Evolutionary conservation across 2,329 filamentous ascomycete genomes (phyloP), one percentile per base, ranked within the genome.

Genomic region (Epichloe baconii): DNA sequence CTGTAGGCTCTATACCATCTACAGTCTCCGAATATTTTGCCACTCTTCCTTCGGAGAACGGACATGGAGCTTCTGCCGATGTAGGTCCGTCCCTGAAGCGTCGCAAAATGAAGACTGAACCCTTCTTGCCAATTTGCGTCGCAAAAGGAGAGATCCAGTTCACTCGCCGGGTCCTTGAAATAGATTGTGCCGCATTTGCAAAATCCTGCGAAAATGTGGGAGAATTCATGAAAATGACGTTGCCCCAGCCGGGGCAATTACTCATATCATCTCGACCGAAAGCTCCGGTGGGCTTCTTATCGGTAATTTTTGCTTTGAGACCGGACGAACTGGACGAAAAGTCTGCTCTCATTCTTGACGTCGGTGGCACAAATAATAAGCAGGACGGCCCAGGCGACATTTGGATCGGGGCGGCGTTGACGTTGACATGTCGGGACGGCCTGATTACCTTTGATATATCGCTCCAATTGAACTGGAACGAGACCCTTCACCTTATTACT

Each of bases 391-490:
- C 61, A 5, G 67, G 67, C n/a, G 58, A 57, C 6, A 55, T 75
- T 1, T 72, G 69, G 68, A 59, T 59, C 8, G 56, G 53, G 5
- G 56, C 67, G 4, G 57, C 64, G 35, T 50, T 71, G 19, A 49
- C 50, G 4, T 51, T 73, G 14, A 56, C 66, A 8, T 58, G 59
- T 48, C 56, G 53, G 5, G 56, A 56, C 6, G 57, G 54, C 2
- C 52, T 54, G 45, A 59, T 66, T 3, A 55, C 54, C 3, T 35
- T 74, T 23, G 57, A 55, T 12, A 56, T 74, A 37, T 55, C 53
- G 3, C 58, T 72, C 31, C 56, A 63, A 21, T 58, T 75, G 15
- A 65, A 68, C 35, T 76, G 73, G 72, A 73, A 73, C 52, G 60
- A 66, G 31, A 68, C 70, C 0, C 57, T 3, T 63, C 65, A 5